Evolutionary conservation across 108 stramenopile genomes (phyloP).

Genomic region (Skeletonema marinoi): DNA sequence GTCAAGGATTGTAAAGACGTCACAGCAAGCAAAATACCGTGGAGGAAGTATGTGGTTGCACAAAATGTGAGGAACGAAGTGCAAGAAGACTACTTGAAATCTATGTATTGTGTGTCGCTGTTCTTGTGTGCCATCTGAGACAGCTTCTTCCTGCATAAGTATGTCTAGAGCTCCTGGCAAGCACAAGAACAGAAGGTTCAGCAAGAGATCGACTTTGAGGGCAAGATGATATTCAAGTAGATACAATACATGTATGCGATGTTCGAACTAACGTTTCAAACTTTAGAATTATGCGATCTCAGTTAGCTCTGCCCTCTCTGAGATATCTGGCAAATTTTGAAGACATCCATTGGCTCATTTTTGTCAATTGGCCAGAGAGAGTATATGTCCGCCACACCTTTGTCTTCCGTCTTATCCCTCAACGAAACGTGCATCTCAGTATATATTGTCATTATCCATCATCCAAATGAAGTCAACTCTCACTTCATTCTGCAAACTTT

Average conservation of each 20-base stretch:
- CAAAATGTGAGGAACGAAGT: no score
- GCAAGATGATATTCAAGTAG: not conserved
- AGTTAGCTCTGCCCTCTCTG: not conserved
- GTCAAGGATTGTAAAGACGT: no score
- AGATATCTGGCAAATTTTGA: not conserved
- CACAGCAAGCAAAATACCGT: no score
- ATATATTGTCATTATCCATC: not conserved
- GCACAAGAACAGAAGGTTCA: no score
- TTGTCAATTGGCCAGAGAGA: not conserved
- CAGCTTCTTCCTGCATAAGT: no score
- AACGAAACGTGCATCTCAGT: not conserved
- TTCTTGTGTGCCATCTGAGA: no score
- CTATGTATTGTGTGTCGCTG: no score
- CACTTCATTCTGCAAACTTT: not conserved
- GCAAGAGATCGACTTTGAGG: no score
- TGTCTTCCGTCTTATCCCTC: not conserved
- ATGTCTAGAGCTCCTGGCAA: no score
- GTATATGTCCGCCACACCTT: not conserved
- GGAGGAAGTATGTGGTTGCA: no score
- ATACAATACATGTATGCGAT: not conserved
- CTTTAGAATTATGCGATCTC: not conserved
- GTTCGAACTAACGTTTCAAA: not conserved
- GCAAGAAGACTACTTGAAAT: no score
- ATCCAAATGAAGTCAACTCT: not conserved
- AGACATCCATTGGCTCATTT: not conserved